phyloP scores from a whole-genome alignment of 768 basidiomycete genomes.

The Exsudoporus frostii region DNA sequence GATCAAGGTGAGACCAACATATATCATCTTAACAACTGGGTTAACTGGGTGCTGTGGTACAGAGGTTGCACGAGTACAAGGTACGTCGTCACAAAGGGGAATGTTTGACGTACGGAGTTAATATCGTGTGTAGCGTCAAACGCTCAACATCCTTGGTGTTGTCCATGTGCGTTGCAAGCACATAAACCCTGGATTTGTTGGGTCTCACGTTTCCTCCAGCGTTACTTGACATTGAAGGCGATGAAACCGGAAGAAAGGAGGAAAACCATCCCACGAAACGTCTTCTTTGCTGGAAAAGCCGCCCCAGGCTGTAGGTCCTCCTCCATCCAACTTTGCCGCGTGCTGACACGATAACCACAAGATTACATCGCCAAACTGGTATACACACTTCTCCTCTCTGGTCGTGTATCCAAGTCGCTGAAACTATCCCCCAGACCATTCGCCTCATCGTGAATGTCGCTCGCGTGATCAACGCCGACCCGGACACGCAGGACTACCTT shows the following conservation, averaged over 20 bases:
- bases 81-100: constrained; percentile 28
- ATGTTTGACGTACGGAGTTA: not conserved
- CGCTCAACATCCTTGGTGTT: constrained; percentile 88
- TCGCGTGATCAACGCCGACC: constrained; percentile 63
- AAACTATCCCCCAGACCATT: constrained; percentile 59
- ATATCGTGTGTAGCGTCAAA: constrained; percentile 65
- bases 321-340: not conserved
- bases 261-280: constrained; percentile 79
- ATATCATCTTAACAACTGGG: not conserved
- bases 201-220: constrained; percentile 38
- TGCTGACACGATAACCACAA: constrained; percentile 24
- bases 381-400: constrained; percentile 1
- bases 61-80: constrained; percentile 94
- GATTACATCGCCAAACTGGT: constrained; percentile 92
- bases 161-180: constrained; percentile 58
- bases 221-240: constrained; percentile 77
- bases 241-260: constrained; percentile 77
- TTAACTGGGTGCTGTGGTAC: constrained; percentile 8
- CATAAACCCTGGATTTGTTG: not conserved
- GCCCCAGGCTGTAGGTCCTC: constrained; percentile 77
- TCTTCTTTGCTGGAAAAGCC: constrained; percentile 98
- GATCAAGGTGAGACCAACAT: constrained; percentile 55
- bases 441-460: constrained; percentile 92
- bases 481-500: constrained; percentile 83
- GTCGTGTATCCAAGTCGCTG: not conserved